Evolutionary conservation across 2,329 filamentous ascomycete species (phyloP), one percentile per base, ranked within the genome.

Genomic region (Hypoxylon rubiginosum): DNA sequence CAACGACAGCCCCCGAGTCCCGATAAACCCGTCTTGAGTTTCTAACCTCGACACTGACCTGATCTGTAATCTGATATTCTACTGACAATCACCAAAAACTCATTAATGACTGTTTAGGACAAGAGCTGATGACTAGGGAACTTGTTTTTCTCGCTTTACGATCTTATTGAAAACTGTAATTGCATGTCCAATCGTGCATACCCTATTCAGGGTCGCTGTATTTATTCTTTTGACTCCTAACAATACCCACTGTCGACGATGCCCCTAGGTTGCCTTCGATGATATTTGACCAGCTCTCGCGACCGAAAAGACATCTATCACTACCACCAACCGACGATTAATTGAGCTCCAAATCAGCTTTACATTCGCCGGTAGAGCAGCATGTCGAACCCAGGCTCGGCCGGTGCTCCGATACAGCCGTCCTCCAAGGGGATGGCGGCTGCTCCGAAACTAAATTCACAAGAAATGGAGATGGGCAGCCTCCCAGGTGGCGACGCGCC

Each of bases 391-490:
- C 79, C 78, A 74, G 71, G 73, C 63, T 73, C 76, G 21, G 74
- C 75, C 62, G 79, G 77, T 62, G 77, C 84, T 51, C 85, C 87
- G 48, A 81, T 82, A 49, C 87, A 88, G 68, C 86, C 86, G 21
- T 81, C 85, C 46, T 81, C 83, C 51, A 91, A 91, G 72, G 80
- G 82, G 55, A 77, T 80, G 48, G 83, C 81, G 15, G 86, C 82
- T 3, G 82, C 82, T 36, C 86, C 88, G 8, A 86, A 86, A 73
- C 79, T 89, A 70, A 88, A 85, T 75, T 76, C 76, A 17, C 84
- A 82, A 74, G 85, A 85, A 70, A 79, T 88, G 79, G 86, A 88
- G 73, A 82, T 88, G 79, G 85, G 84, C 11, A 80, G 77, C 71
- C 75, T 88, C 30, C 78, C 82, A 0, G 78, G 79, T 67, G 80